Evolutionary conservation across 345 rosid genomes (phyloP).

Genomic region (Noccaea bulbosa): DNA sequence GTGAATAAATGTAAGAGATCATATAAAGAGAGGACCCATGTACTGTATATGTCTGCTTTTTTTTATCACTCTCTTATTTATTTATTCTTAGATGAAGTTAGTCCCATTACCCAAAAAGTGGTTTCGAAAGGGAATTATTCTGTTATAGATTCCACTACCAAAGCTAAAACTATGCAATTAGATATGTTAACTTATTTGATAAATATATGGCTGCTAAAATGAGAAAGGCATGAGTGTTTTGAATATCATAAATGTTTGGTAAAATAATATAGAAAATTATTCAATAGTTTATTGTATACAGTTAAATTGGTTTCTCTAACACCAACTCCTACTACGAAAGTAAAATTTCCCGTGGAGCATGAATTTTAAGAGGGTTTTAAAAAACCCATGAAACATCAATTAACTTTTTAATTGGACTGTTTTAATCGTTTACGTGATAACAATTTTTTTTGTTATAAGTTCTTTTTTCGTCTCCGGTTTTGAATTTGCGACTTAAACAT

Average conservation of each 20-base stretch:
- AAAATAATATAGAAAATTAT: not conserved
- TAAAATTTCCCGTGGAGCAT: not conserved
- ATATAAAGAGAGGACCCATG: slow-evolving; percentile 34
- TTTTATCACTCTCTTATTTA: slow-evolving; percentile 2
- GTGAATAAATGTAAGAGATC: slow-evolving; percentile 12
- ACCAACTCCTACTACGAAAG: slow-evolving; percentile 5
- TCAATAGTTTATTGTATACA: not conserved
- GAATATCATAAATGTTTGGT: slow-evolving; percentile 29
- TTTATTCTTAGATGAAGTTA: slow-evolving; percentile 7
- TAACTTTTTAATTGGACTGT: too few species aligned
- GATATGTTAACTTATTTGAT: slow-evolving; percentile 14
- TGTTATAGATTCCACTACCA: slow-evolving; percentile 37
- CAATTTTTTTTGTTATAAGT: too few species aligned
- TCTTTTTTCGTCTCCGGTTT: too few species aligned
- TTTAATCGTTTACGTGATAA: too few species aligned
- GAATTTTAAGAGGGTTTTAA: not conserved
- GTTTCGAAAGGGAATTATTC: slow-evolving; percentile 20
- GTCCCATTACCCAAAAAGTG: slow-evolving; percentile 24
- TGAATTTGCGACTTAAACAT: too few species aligned
- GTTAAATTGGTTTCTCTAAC: slow-evolving; percentile 2
- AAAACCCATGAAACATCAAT: too few species aligned
- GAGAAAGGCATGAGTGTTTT: slow-evolving; percentile 29
- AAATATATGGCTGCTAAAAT: slow-evolving; percentile 31
- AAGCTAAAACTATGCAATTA: slow-evolving; percentile 17
- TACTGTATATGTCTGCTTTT: not conserved